Base-by-base conservation (phyloP, 257 asterid genomes). In the Lycium ferocissimum region DNA sequence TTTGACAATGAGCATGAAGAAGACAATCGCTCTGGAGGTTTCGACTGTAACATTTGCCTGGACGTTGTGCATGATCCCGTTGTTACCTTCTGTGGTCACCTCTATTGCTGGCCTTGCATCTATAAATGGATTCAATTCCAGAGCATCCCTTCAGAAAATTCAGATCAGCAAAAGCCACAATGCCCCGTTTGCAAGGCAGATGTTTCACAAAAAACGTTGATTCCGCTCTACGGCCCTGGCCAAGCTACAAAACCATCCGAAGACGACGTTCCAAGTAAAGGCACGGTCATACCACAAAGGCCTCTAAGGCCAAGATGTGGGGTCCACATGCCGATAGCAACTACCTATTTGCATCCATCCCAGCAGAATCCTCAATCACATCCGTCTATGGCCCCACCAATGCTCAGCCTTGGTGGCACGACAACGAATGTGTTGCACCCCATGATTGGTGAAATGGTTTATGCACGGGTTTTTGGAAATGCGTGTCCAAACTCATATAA, bases 91-190 rank as follows among this genome's bases (percentile, higher is more conserved):
- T 93, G 98, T 4, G 98, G 98, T n/a, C 98, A 95, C 86, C 97
- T 95, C 83, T 95, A 91, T 45, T 95, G 98, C 38, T 95, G 98
- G 98, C 95, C 97, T 4, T 95, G 98, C 70, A 93, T 95, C 18
- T 95, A 95, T 92, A 88, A 88, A 49, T 95, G 98, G 98, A 91
- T 93, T 12, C 89, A 83, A 79, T 86, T 73, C 83, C 91, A 83
- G 15, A 85, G 86, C 3, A 15, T 69, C 51, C 82, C 90, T 22
- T 40, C 80, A 4, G 91, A 90, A 35, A 80, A 86, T 61, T 53
- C 83, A 0, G 92, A 88, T 10, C 83, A 72, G 40, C 91, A 87
- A 26, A 84, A 78, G 57, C 92, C 97, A 0, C 92, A 91, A 58
- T 95, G 98, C 65, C 98, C 98, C 0, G 95, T 93, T 17, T 95